Conservation (phyloP, 2,329 filamentous ascomycete species). For the Aureobasidium uvarum region DNA sequence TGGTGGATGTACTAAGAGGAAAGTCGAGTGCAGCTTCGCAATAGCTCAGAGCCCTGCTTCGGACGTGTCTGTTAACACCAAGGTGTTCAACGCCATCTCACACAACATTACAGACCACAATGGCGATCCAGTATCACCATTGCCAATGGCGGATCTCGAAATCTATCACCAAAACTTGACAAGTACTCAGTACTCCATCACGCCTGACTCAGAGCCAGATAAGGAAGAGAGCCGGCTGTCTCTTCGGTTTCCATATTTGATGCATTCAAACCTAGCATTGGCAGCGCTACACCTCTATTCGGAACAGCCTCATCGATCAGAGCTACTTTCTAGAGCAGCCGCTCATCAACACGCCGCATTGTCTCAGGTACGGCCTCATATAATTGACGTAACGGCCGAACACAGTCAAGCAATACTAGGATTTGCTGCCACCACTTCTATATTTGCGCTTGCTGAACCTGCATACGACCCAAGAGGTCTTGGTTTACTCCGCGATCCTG, state of each 20-base stretch:
- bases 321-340: slow-evolving; percentile 25
- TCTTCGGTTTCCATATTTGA: slow-evolving; percentile 29
- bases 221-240: slow-evolving; percentile 16
- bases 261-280: slow-evolving; percentile 30
- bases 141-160: slow-evolving; percentile 31
- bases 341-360: slow-evolving; percentile 27
- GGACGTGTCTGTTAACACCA: slow-evolving; percentile 4
- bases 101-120: slow-evolving; percentile 19
- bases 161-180: slow-evolving; percentile 30
- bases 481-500: neutral
- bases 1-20: slow-evolving; percentile 29
- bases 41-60: slow-evolving; percentile 11
- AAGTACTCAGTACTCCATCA: slow-evolving; percentile 23
- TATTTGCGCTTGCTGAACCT: slow-evolving; percentile 26
- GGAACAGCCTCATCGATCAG: slow-evolving; percentile 5
- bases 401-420: slow-evolving; percentile 27
- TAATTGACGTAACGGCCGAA: slow-evolving; percentile 9
- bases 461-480: slow-evolving; percentile 3
- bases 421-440: slow-evolving; percentile 28
- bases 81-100: slow-evolving; percentile 16
- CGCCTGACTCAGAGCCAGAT: slow-evolving; percentile 7
- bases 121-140: slow-evolving; percentile 9
- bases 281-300: slow-evolving; percentile 31
- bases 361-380: slow-evolving; percentile 25
- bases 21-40: slow-evolving; percentile 28